phyloP scores from a whole-genome alignment of 352 stramenopile genomes.

The Phytopythium delawarense region DNA sequence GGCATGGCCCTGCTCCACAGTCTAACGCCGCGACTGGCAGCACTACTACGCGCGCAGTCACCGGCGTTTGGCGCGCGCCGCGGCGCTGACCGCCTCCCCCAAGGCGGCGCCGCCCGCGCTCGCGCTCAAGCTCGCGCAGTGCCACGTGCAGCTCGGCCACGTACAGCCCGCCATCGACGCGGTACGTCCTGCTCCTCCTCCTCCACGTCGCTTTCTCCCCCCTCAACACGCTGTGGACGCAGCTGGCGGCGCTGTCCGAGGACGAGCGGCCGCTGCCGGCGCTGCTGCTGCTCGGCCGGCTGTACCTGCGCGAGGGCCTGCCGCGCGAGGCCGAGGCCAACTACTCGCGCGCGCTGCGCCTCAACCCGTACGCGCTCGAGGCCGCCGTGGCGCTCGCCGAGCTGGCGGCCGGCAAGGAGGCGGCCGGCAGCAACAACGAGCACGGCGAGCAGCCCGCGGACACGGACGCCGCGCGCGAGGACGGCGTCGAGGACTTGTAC shows the following conservation, averaged over 20 bases:
- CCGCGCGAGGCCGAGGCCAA: conserved; percentile 59
- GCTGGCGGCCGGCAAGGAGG: conserved; percentile 20
- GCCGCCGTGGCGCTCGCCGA: conserved; percentile 66
- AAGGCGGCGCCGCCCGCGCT: conserved; percentile 9
- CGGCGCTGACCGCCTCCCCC: background rate
- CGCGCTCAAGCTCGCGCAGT: conserved; percentile 66
- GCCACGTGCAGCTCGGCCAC: conserved; percentile 55
- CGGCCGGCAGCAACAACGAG: background rate
- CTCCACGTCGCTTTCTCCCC: too few relatives aligned
- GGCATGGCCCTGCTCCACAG: background rate
- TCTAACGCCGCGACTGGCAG: conserved; percentile 12
- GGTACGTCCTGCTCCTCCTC: conserved; percentile 18
- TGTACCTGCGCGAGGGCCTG: conserved; percentile 58
- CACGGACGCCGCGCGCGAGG: background rate
- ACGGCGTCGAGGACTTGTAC: conserved; percentile 55
- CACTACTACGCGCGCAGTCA: conserved; percentile 51
- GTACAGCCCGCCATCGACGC: conserved; percentile 58
- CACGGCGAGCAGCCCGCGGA: background rate
- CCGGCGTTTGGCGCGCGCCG: conserved; percentile 3
- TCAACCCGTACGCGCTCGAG: conserved; percentile 79
- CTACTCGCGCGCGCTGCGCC: conserved; percentile 45
- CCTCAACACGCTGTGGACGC: background rate
- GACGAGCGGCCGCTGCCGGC: conserved; percentile 41
- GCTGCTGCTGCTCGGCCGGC: conserved; percentile 62
- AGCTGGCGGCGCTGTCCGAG: conserved; percentile 52